Evolutionary conservation across 495 filamentous ascomycete genomes (phyloP).

Genomic region (Neurospora tetraspora): DNA sequence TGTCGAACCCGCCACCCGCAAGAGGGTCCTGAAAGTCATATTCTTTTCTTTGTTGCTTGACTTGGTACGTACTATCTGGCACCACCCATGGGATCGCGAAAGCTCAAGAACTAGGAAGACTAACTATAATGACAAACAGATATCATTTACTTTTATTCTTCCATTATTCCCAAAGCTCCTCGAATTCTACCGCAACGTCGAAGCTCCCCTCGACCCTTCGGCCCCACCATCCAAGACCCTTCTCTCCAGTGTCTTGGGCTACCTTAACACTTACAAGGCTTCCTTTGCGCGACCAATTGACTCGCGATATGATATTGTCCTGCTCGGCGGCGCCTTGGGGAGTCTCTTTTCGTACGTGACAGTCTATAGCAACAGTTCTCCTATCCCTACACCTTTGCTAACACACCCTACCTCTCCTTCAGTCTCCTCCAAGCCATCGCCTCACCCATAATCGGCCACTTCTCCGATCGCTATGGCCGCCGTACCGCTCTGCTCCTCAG

Average conservation of each 20-base stretch:
- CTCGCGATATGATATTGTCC: conserved; percentile 91
- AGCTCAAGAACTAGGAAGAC: conserved; percentile 4
- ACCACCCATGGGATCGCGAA: conserved; percentile 12
- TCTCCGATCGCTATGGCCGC: conserved; percentile 85
- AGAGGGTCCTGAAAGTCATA: conserved; percentile 71
- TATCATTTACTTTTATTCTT: conserved; percentile 81
- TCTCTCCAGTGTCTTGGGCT: conserved; percentile 66
- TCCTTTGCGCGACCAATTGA: conserved; percentile 89
- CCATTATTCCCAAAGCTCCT: conserved; percentile 91
- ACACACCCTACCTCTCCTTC: not conserved
- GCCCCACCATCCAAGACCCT: conserved; percentile 43
- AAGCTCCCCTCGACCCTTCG: conserved; percentile 45
- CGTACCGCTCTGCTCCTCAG: conserved; percentile 79
- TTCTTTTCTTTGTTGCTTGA: conserved; percentile 46
- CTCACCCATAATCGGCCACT: conserved; percentile 77
- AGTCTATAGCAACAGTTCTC: not conserved
- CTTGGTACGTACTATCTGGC: conserved; percentile 27
- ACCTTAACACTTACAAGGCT: conserved; percentile 91
- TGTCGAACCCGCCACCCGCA: conserved; percentile 48
- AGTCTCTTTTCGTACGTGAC: conserved; percentile 65
- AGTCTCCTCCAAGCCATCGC: conserved; percentile 80
- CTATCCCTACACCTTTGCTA: not conserved
- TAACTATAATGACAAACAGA: conserved; percentile 15
- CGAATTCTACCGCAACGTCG: conserved; percentile 79
- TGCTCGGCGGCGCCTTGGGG: conserved; percentile 88